Percentiles rank a stretch among this genome's conserved stretches.
phyloP scores from a whole-genome alignment of 1,139 yeast genomes.

The Scheffersomyces segobiensis region DNA sequence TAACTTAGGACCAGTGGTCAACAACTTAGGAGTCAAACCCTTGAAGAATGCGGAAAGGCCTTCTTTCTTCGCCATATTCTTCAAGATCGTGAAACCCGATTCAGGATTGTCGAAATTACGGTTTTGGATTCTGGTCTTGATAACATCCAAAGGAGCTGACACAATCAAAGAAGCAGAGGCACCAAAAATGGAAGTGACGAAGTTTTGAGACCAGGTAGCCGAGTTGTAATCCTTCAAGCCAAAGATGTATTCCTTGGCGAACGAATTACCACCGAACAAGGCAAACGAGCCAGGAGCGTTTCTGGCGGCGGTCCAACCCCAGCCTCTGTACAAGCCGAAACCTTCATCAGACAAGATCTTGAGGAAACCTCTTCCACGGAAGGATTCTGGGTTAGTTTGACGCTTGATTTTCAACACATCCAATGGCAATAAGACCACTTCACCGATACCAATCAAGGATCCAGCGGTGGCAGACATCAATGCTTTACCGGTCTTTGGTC shows the following conservation, averaged over 20 bases:
- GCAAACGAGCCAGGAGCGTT: slow-evolving; percentile 99
- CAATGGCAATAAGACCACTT: slow-evolving; percentile 89
- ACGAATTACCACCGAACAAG: slow-evolving; percentile 96
- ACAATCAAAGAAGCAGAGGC: slow-evolving; percentile 97
- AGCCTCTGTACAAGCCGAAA: slow-evolving; percentile 89
- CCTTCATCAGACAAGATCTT: slow-evolving; percentile 90
- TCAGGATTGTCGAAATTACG: slow-evolving; percentile 94
- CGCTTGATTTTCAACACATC: slow-evolving; percentile 97
- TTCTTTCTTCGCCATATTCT: slow-evolving; percentile 90
- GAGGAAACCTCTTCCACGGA: slow-evolving; percentile 94
- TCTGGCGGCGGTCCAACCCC: slow-evolving; percentile 99
- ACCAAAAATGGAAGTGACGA: slow-evolving; percentile 94
- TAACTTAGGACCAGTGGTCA: slow-evolving; percentile 97
- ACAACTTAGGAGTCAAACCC: slow-evolving; percentile 93
- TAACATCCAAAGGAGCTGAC: slow-evolving; percentile 96
- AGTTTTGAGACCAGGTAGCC: slow-evolving; percentile 96
- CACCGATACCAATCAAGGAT: slow-evolving; percentile 95
- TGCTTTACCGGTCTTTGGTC: slow-evolving; percentile 95
- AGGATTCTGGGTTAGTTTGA: slow-evolving; percentile 98
- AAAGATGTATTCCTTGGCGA: slow-evolving; percentile 93
- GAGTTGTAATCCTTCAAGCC: slow-evolving; percentile 81
- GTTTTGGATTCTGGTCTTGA: slow-evolving; percentile 97
- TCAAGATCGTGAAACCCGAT: slow-evolving; percentile 87
- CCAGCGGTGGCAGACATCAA: slow-evolving; percentile 97
- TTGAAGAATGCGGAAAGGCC: slow-evolving; percentile 91